Base-by-base conservation (phyloP, 177 flowering plant genomes). In the Vitis hybrid region DNA sequence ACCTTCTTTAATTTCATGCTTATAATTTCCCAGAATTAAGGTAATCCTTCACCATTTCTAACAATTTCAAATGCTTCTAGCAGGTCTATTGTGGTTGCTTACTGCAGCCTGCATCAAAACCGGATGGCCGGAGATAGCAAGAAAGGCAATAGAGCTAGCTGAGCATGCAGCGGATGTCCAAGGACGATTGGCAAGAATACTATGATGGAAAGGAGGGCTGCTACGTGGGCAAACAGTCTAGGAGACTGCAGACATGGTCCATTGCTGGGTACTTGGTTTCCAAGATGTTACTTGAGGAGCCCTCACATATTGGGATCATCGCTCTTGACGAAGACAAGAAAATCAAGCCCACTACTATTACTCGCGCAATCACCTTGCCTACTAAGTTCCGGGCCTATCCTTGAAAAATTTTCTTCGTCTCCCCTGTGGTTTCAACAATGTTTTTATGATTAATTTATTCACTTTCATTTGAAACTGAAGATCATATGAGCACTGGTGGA, bases 101-200 rank as follows among this genome's bases (percentile, higher is more conserved):
- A 71, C 74, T 5, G 68, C 74, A n/a, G 74, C 74, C 10, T 64
- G 68, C 62, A 71, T 71, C 60, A 71, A 71, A n/a, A 56, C 74
- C 0, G 74, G 68, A n/a, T 1, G 50, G 29, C 67, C 68, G 14
- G 68, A 71, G 55, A 71, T 71, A 9, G 74, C 1, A 2, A 71
- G 62, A 48, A 49, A 68, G 14, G 69, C 62, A 10, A 71, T 71
- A 8, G 74, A 71, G 2, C 62, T 71, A 7, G 74, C 68, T 15
- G 74, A 71, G 21, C 19, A 18, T 18, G 19, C 13, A 45, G 21
- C 65, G 69, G 33, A 2, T 71, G 16, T 62, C 66, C 14, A 64
- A 71, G 45, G 1, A 59, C 21, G 45, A 1, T 5, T 39, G 45
- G 45, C 45, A 39, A 50, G 67, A 64, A 50, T 64, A 0, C 33